Percentiles rank a stretch among this genome's conserved stretches.
phyloP scores from a whole-genome alignment of 1,284 basidiomycete genomes.

The Rhodotorula sp. region DNA sequence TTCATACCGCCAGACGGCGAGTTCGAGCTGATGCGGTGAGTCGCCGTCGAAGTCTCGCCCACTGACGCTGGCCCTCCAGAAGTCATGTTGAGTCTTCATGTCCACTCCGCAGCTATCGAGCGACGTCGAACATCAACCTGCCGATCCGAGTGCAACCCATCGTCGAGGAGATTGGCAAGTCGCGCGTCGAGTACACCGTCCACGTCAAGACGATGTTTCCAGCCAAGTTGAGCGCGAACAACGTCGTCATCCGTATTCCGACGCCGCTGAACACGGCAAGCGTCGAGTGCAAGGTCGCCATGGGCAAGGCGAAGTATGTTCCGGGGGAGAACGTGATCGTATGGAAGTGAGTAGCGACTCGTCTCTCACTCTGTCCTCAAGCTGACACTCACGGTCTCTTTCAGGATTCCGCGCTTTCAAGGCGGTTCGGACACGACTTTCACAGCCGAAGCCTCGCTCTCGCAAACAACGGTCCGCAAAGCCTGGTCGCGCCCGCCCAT shows the following conservation, averaged over 20 bases:
- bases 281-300: constrained; percentile 84
- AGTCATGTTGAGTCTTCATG: neutral
- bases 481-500: constrained; percentile 97
- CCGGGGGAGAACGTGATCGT: constrained; percentile 92
- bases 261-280: constrained; percentile 91
- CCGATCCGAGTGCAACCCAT: constrained; percentile 88
- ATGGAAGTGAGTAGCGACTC: constrained; percentile 77
- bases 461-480: constrained; percentile 82
- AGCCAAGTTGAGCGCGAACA: constrained; percentile 87
- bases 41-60: constrained; percentile 7
- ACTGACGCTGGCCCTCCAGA: no score
- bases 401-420: constrained; percentile 84
- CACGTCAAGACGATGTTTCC: constrained; percentile 86
- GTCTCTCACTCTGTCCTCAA: neutral
- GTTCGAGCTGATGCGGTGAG: constrained; percentile 93
- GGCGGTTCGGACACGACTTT: constrained; percentile 88
- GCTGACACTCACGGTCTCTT: neutral
- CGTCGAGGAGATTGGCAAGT: constrained; percentile 87
- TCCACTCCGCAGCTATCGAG: constrained; percentile 74
- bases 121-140: constrained; percentile 91
- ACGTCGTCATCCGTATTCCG: constrained; percentile 88
- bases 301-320: constrained; percentile 95
- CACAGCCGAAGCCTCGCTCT: constrained; percentile 76
- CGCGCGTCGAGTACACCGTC: constrained; percentile 86
- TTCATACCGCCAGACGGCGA: constrained; percentile 99